phyloP scores from a whole-genome alignment of 2,329 filamentous ascomycete species.

The Thelonectria discophora region DNA sequence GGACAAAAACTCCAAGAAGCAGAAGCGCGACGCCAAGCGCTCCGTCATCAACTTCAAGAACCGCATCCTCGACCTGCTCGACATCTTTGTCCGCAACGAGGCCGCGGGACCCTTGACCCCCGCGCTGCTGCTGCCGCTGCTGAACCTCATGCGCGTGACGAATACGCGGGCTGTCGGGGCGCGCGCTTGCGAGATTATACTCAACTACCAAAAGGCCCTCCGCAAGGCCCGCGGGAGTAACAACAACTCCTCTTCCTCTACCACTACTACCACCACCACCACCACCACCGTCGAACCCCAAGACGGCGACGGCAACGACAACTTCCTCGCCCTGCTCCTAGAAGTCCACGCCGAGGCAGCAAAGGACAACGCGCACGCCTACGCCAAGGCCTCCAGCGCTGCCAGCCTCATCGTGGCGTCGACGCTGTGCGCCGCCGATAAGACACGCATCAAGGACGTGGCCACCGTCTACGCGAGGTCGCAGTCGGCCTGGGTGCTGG shows the following conservation, averaged over 20 bases:
- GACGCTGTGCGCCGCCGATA: conserved; percentile 65
- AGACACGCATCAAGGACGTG: conserved; percentile 61
- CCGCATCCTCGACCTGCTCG: conserved; percentile 86
- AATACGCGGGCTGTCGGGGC: conserved; percentile 77
- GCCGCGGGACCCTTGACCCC: conserved; percentile 73
- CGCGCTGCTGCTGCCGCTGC: conserved; percentile 76
- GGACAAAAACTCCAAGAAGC: conserved; percentile 76
- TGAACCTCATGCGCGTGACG: conserved; percentile 80
- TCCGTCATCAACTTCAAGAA: conserved; percentile 95
- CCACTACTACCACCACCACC: too few relatives aligned
- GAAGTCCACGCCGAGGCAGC: conserved; percentile 74
- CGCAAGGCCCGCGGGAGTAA: conserved; percentile 64
- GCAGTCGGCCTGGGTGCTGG: conserved; percentile 65
- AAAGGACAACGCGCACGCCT: conserved; percentile 72
- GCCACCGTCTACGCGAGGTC: conserved; percentile 72
- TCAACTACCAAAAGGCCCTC: conserved; percentile 74
- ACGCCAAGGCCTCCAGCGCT: conserved; percentile 78
- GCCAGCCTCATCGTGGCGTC: conserved; percentile 74
- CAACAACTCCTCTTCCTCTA: conserved; percentile 50
- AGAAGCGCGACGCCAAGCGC: conserved; percentile 87
- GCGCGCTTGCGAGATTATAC: conserved; percentile 77
- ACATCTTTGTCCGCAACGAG: conserved; percentile 85
- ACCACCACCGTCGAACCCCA: too few relatives aligned
- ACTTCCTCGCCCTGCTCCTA: conserved; percentile 66
- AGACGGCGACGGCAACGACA: conserved; percentile 56